Percentiles rank a stretch among this genome's conserved stretches.
phyloP scores from a whole-genome alignment of 345 rosid genomes.

The Euphorbia tirucalli region DNA sequence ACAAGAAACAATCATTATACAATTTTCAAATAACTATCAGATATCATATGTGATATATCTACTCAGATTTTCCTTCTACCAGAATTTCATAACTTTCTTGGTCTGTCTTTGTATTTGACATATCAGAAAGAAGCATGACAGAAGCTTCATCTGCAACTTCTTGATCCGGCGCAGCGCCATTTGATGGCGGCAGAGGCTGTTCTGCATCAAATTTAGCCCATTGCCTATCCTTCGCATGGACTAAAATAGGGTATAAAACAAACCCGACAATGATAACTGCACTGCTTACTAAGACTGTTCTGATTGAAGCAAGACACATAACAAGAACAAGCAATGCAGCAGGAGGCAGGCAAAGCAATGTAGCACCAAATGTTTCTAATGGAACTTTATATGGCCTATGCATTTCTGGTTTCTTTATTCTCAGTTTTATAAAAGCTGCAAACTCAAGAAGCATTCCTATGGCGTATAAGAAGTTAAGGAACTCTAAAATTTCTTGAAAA shows the following conservation, averaged over 20 bases:
- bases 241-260: constrained; percentile 50
- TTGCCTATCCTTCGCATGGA: constrained; percentile 45
- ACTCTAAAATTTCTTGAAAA: constrained; percentile 87
- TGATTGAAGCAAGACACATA: constrained; percentile 70
- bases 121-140: constrained; percentile 41
- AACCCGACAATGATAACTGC: constrained; percentile 52
- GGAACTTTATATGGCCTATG: constrained; percentile 74
- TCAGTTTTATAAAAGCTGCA: constrained; percentile 72
- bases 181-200: constrained; percentile 15
- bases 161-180: too few relatives aligned
- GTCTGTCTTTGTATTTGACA: constrained; percentile 4
- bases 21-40: background rate
- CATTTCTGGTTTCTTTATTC: constrained; percentile 75
- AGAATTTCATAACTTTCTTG: constrained; percentile 20
- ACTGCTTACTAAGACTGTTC: constrained; percentile 64
- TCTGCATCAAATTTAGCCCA: constrained; percentile 46
- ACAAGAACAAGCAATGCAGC: constrained; percentile 66
- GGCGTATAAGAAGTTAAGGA: constrained; percentile 81
- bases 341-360: constrained; percentile 69
- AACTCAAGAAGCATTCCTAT: constrained; percentile 88
- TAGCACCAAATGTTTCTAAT: constrained; percentile 57
- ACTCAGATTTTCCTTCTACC: constrained; percentile 34
- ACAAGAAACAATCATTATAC: background rate
- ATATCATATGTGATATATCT: background rate
- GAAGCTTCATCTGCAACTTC: constrained; percentile 53